Conservation (phyloP, 495 filamentous ascomycete species). For the Jackrogersella multiformis region DNA sequence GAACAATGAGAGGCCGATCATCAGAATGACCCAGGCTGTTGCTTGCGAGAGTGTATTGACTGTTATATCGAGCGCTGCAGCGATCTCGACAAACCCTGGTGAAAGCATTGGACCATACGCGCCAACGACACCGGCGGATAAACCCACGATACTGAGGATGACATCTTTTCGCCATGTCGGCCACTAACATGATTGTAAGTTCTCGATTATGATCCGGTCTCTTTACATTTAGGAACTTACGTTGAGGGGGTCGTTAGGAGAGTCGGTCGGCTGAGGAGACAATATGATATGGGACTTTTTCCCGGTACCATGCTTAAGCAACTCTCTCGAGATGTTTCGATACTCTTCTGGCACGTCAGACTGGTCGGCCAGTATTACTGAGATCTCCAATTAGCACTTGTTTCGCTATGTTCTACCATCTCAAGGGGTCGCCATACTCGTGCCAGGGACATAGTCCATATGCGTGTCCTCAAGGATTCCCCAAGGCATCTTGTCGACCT, state of each 20-base stretch:
- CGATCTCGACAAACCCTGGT: constrained; percentile 56
- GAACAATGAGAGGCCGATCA: constrained; percentile 56
- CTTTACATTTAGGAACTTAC: constrained; percentile 34
- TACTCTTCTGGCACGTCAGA: constrained; percentile 57
- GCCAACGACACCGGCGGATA: constrained; percentile 63
- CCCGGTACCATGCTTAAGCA: constrained; percentile 61
- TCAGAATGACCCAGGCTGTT: constrained; percentile 51
- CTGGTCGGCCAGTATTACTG: constrained; percentile 58
- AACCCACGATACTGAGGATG: constrained; percentile 62
- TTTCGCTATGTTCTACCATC: constrained; percentile 2
- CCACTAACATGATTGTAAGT: constrained; percentile 51
- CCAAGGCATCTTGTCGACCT: constrained; percentile 42
- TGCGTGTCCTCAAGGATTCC: constrained; percentile 47
- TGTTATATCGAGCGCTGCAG: constrained; percentile 48
- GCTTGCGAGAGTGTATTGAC: constrained; percentile 47
- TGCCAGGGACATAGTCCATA: constrained; percentile 59
- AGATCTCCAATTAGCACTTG: constrained; percentile 9
- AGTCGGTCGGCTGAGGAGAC: constrained; percentile 63
- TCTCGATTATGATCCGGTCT: constrained; percentile 5
- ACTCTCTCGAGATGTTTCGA: constrained; percentile 49
- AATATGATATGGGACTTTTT: constrained; percentile 58
- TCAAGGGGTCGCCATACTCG: constrained; percentile 47
- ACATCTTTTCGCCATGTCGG: constrained; percentile 63
- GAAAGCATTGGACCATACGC: constrained; percentile 66
- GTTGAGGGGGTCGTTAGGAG: constrained; percentile 65